Percentiles rank a stretch among this genome's conserved stretches.
phyloP scores from a whole-genome alignment of 2,329 filamentous ascomycete genomes.

The Madurella fahalii region DNA sequence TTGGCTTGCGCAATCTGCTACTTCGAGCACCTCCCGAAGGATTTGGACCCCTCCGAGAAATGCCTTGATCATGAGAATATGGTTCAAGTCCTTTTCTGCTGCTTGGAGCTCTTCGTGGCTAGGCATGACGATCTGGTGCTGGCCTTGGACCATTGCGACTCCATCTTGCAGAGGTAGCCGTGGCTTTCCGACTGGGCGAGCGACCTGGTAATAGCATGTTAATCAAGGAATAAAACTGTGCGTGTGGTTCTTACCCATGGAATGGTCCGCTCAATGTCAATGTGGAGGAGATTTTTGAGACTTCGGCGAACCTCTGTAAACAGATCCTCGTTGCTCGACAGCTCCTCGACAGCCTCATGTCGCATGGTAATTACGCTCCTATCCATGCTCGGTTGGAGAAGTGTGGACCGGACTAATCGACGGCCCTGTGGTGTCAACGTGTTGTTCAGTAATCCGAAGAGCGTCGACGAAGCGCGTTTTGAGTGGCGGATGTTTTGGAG shows the following conservation, averaged over 20 bases:
- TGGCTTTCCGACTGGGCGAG: background rate
- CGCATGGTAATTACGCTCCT: conserved; percentile 63
- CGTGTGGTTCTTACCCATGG: conserved; percentile 41
- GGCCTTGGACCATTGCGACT: conserved; percentile 17
- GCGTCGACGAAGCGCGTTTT: conserved; percentile 69
- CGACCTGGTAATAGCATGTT: conserved; percentile 4
- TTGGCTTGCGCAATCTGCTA: conserved; percentile 57
- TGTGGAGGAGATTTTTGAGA: conserved; percentile 17
- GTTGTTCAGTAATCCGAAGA: conserved; percentile 82
- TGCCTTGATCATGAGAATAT: conserved; percentile 80
- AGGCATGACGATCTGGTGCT: conserved; percentile 71
- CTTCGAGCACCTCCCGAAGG: conserved; percentile 63
- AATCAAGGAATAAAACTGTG: background rate
- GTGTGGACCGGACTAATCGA: conserved; percentile 75
- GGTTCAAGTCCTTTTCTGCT: conserved; percentile 78
- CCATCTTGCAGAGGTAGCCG: conserved; percentile 3
- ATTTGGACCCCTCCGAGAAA: conserved; percentile 67
- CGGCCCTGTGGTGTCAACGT: conserved; percentile 86
- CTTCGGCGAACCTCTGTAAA: conserved; percentile 67
- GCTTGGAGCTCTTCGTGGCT: conserved; percentile 60
- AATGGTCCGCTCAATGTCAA: conserved; percentile 21
- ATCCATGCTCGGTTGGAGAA: conserved; percentile 81
- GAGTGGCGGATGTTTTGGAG: conserved; percentile 78
- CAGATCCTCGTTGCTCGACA: conserved; percentile 78
- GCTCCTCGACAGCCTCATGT: conserved; percentile 78